Evolutionary conservation across 306 rosid species (phyloP), one percentile per base, ranked within the genome.

Genomic region (Benincasa hispida): DNA sequence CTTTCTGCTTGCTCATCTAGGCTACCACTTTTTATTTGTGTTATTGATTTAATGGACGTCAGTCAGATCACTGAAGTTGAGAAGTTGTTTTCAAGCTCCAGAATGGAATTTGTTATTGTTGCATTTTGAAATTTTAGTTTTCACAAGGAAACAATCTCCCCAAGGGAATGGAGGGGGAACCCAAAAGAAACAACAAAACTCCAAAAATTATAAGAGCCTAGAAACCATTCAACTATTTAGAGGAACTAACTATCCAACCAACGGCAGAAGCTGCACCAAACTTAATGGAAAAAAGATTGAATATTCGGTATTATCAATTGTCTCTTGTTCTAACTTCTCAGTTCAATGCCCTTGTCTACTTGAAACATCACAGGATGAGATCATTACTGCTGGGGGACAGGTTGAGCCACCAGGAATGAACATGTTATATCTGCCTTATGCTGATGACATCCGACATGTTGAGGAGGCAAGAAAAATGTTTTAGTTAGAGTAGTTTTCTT

Each of bases 391-490:
- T 60, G 93, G 91, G 73, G 84, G 90, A 85, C 97, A 93, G 88
- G 79, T 93, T 73, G 97, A 90, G 84, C 98, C 98, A 0, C 98
- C 98, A 11, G 98, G 98, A 86, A 87, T 93, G 97, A 90, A 90
- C 81, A 89, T 93, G 96, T 79, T 93, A 76, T 88, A 87, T 90
- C 96, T 93, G 78, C 97, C 98, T 62, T 93, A 88, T 83, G 85
- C 89, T 69, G 98, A 91, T 81, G 98, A 93, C 83, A 91, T 93
- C 80, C 84, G 98, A 83, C 88, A 78, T 83, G 82, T 86, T 85
- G 98, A 93, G 84, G 97, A 93, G 97, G 98, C 92, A 84, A 74
- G 81, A n/a, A 30, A 76, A 67, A 77, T 62, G 41, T 74, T 56
- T 41, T 72, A 59, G 76, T 53, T 67, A 48, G 8, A 77, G 53